Base-by-base conservation (phyloP, 345 rosid genomes). In the Diplotaxis tenuifolia region DNA sequence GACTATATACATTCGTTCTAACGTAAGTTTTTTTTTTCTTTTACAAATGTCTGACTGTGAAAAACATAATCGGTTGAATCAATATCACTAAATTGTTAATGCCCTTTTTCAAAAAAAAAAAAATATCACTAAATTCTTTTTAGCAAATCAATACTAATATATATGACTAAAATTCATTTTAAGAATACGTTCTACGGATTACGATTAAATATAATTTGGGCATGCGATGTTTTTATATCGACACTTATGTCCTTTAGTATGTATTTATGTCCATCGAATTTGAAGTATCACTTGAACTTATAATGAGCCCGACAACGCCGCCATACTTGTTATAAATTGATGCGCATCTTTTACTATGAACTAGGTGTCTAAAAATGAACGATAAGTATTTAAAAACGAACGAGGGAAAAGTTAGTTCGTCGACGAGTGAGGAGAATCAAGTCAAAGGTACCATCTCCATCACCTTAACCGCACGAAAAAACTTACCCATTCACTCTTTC, bases 381-480 rank as follows among this genome's bases (percentile, higher is more conserved):
- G 42, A 40, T 28, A 40, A 42, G 7, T 55, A n/a, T 58, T n/a
- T 36, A 23, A 58, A 66, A 36, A 74, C 61, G 70, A 59, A 27
- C 60, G 57, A 31, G 38, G 38, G 58, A 56, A 73, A 65, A 40
- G 23, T 40, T 5, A 56, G 62, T 64, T 55, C 34, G 66, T 36
- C 42, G 15, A 68, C n/a, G 75, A 67, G 58, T 15, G 42, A 65
- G 25, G 73, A 66, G 68, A 52, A 78, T 75, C 63, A 76, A 73
- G 72, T 68, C 72, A 76, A 76, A 70, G 56, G 57, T 75, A 74
- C 52, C 79, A 63, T 66, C 34, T 60, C 80, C 80, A 75, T 75
- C 79, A 68, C 62, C 79, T 67, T 25, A 62, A 62, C 79, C 70
- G 38, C 42, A 36, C 42, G 11, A 36, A 36, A 32, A 36, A 36